Evolutionary conservation across 108 stramenopile genomes (phyloP), one percentile per base, ranked within the genome.

Genomic region (Skeletonema tropicum): DNA sequence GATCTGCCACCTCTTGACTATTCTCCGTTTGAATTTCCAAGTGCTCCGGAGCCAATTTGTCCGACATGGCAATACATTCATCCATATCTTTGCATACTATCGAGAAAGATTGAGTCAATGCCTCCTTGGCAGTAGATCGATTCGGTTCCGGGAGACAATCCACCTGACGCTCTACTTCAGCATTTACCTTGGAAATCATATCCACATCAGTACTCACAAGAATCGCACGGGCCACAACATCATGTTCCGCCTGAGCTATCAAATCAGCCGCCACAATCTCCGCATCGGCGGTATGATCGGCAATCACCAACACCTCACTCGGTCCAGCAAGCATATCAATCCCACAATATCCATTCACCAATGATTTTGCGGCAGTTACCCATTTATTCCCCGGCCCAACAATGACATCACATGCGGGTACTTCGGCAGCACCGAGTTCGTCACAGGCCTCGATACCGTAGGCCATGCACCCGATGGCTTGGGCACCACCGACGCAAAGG

Each of bases 321-420:
- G 99, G 99, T 25, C 99, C 99, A 6, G 99, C 99, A 57, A 99
- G 81, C 99, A 99, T 99, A 85, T 99, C 99, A 76, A 99, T 99
- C 14, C 94, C 97, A 70, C 97, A 97, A 57, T 90, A 76, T 59
- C 97, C 97, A 52, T 87, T 89, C 30, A 98, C 96, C 57, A 98
- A 79, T 46, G 87, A 87, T 79, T 99, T 99, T 61, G 99, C 99
- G 2, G 98, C 98, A 33, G 98, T 98, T 17, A 99, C 99, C 98
- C 98, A 99, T 68, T 97, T 94, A 86, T 98, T 98, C 15, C 99
- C 99, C 7, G 99, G 99, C 23, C 99, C 99, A 42, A 97, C 97
- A 79, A 99, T 98, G 57, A 98, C 94, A 80, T 99, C 98, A 70
- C 97, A 97, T 26, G 85, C 38, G 3, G 91, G 90, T 15, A 97